A percentile compares a stretch with the other conserved stretches of the same genome.
These are phyloP conservation scores for Vitis rotundifolia DNA, from an alignment of 164 flowering plant genomes.

Conservation along the genomic window DNA sequence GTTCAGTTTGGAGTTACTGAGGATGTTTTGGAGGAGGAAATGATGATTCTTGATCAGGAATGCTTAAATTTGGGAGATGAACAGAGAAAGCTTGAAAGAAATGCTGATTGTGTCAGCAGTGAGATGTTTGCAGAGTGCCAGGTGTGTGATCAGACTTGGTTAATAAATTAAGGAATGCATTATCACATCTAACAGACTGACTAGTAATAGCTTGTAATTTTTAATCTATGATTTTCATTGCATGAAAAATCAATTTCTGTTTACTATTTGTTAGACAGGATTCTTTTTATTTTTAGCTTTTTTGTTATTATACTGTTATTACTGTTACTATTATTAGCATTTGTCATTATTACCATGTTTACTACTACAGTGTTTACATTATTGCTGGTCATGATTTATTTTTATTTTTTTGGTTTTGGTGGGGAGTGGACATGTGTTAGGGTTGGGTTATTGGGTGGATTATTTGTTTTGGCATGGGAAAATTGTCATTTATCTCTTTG, in stretches of 20 bases:
- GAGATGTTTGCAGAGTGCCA: constrained; percentile 98
- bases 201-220: too few species aligned
- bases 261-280: too few species aligned
- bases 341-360: too few species aligned
- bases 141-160: constrained; percentile 39
- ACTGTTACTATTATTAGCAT: too few species aligned
- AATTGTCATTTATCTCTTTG: not conserved
- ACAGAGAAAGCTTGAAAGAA: constrained; percentile 84
- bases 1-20: constrained; percentile 30
- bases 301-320: too few species aligned
- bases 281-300: too few species aligned
- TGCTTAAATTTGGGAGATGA: constrained; percentile 58
- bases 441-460: too few species aligned
- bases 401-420: not conserved
- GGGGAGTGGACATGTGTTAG: too few species aligned
- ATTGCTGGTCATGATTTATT: not conserved
- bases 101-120: constrained; percentile 89
- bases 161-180: not conserved
- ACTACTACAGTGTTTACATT: too few species aligned
- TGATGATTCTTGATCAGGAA: constrained; percentile 52
- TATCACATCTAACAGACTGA: not conserved
- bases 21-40: constrained; percentile 65
- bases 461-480: not conserved
- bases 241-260: too few species aligned
- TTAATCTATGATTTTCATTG: too few species aligned